These are phyloP conservation scores for Plicaturopsis crispa DNA, from an alignment of 768 basidiomycete species.

Conservation along the genomic window DNA sequence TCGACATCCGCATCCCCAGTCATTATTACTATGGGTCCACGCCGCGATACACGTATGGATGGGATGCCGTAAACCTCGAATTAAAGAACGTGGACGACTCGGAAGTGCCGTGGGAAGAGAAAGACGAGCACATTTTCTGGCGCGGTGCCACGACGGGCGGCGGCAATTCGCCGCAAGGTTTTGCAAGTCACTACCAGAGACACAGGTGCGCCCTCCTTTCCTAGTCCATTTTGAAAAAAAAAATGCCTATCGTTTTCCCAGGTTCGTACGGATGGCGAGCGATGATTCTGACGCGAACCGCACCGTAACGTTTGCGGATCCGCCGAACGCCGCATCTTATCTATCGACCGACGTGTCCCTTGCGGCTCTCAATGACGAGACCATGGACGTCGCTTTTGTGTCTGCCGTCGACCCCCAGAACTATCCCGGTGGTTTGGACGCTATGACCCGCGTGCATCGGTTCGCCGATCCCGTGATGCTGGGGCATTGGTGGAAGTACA, in stretches of 20 bases:
- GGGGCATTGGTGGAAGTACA: constrained; percentile 87
- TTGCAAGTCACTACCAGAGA: constrained; percentile 75
- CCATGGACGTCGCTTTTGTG: constrained; percentile 87
- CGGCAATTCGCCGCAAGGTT: constrained; percentile 81
- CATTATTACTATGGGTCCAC: constrained; percentile 93
- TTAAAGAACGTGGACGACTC: constrained; percentile 74
- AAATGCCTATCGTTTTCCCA: constrained; percentile 8
- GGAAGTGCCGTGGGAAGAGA: constrained; percentile 86
- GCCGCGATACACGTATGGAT: constrained; percentile 81
- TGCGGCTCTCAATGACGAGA: constrained; percentile 58
- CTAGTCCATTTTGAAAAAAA: constrained; percentile 5
- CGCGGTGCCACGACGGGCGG: constrained; percentile 95
- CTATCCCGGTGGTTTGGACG: constrained; percentile 71
- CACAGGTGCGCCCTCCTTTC: constrained; percentile 48
- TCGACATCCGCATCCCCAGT: constrained; percentile 90
- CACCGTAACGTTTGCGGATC: constrained; percentile 65
- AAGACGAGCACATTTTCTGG: constrained; percentile 88
- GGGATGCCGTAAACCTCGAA: constrained; percentile 71
- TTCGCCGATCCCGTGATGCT: constrained; percentile 73
- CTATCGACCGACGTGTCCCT: constrained; percentile 56
- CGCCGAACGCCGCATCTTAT: constrained; percentile 47
- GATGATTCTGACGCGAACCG: constrained; percentile 33
- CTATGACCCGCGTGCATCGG: constrained; percentile 56
- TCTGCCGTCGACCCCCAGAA: constrained; percentile 59
- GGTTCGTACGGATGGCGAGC: constrained; percentile 77